These are phyloP conservation scores for Tolypocladium amazonense DNA, from an alignment of 2,329 filamentous ascomycete genomes.

Conservation along the genomic window DNA sequence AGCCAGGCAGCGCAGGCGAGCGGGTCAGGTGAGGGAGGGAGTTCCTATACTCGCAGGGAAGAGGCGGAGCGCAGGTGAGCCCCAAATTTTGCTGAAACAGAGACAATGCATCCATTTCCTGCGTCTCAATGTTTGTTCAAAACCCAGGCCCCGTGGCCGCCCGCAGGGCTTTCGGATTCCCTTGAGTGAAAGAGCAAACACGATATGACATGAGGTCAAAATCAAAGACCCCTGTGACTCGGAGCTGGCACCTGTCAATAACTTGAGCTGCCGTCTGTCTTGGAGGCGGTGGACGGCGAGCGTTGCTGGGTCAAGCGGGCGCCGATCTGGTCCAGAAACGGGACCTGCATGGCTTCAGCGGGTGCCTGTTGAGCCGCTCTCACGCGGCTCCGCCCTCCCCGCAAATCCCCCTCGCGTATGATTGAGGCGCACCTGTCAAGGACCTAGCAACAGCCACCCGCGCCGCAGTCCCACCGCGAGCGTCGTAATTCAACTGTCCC, in stretches of 20 bases:
- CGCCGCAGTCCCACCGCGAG: not conserved
- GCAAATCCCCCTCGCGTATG: not conserved
- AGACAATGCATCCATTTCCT: not conserved
- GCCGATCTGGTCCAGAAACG: not conserved
- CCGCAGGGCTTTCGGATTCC: too few species aligned
- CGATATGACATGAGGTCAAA: not conserved
- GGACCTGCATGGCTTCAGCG: not conserved
- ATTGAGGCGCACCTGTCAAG: not conserved
- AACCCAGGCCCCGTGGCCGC: too few species aligned
- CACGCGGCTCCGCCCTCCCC: not conserved
- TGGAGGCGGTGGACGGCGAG: not conserved
- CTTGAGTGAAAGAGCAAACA: too few species aligned
- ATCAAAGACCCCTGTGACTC: not conserved
- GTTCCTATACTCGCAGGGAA: not conserved
- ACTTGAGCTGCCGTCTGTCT: too few species aligned
- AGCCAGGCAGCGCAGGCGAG: too few species aligned
- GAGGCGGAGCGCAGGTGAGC: not conserved
- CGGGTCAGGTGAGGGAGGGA: too few species aligned
- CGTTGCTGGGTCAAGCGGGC: not conserved
- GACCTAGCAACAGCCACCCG: not conserved
- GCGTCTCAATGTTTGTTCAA: too few species aligned
- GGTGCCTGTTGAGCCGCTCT: not conserved
- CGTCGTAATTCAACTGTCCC: not conserved
- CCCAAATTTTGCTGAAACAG: not conserved
- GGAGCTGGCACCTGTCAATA: not conserved